Base-by-base conservation (phyloP, 768 basidiomycete species). In the Hypholoma sublateritium region DNA sequence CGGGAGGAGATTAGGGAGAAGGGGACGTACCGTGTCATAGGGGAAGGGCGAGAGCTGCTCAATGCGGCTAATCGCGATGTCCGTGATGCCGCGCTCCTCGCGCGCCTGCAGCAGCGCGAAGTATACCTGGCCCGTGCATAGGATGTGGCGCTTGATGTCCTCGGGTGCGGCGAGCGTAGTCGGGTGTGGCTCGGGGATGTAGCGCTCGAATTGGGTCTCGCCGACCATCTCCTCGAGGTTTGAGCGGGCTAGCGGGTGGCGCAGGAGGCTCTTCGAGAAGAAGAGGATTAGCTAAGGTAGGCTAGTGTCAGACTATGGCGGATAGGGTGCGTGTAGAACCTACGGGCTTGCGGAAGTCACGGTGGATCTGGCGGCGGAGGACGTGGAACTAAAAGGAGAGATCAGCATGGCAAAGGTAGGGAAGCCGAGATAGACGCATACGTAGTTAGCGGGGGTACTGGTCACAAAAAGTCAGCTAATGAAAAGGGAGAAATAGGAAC, bases 21-120 rank as follows among this genome's bases (percentile, higher is more conserved):
- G 50, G 16, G 16, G 25, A 75, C 85, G 36, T 66, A 95, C 90
- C 50, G 95, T 75, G 65, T 98, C 96, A 68, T 98, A 98, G 48
- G 97, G 97, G 84, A 99, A 93, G 0, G 97, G 97, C 24, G 94
- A 95, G 54, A 98, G 68, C 74, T 99, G 97, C 71, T 99, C 97
- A 43, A 99, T 70, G 48, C 97, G 81, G 64, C 93, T 95, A 67
- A 99, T 97, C 22, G 89, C 96, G 61, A 99, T 82, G 69, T 98
- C 91, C 59, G 89, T 93, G 75, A 96, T 87, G 19, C 93, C 93
- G 59, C 85, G 86, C 42, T 90, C 89, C 70, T 96, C 92, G 56
- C 97, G 90, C 67, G 97, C 95, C 66, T 91, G 86, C 22, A 95
- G 70, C 41, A 99, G 83, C 28, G 91, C 80, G 67, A 90, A 86